Evolutionary conservation across 306 rosid species (phyloP).

Genomic region (Dryas octopetala): DNA sequence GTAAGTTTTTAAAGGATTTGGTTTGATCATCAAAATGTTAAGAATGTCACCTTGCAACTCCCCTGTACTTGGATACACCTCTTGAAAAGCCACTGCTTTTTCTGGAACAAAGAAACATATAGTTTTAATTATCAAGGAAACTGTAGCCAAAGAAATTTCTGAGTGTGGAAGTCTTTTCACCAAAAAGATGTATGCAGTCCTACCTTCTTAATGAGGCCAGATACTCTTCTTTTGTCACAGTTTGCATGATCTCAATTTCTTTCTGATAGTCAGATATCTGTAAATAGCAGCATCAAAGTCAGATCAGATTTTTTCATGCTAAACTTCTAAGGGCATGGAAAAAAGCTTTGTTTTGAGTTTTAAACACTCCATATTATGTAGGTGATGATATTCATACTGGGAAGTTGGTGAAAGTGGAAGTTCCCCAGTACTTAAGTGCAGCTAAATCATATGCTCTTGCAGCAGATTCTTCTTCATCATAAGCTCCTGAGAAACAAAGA

Average conservation of each 20-base stretch:
- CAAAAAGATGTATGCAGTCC: neutral
- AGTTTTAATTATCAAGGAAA: neutral
- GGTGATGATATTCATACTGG: conserved; percentile 40
- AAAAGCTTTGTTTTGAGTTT: neutral
- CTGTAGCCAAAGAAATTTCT: neutral
- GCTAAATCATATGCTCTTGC: conserved; percentile 96
- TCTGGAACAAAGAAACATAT: conserved; percentile 33
- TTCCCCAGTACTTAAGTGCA: conserved; percentile 89
- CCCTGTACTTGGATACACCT: conserved; percentile 87
- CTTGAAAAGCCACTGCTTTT: conserved; percentile 96
- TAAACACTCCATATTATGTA: neutral
- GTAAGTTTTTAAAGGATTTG: neutral
- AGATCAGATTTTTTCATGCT: neutral
- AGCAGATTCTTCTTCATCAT: conserved; percentile 89
- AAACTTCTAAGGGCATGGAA: neutral
- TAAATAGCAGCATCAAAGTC: neutral
- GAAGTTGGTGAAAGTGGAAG: conserved; percentile 76
- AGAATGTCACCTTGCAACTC: conserved; percentile 73
- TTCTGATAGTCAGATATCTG: conserved; percentile 73
- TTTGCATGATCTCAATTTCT: conserved; percentile 72
- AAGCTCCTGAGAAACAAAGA: conserved; percentile 58
- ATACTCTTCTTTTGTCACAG: conserved; percentile 83
- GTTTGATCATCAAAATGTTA: neutral
- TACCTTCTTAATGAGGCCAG: conserved; percentile 90
- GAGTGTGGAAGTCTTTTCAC: neutral